These are phyloP conservation scores for Capsella bursapastoris DNA, from an alignment of 345 rosid genomes.

Conservation along the genomic window DNA sequence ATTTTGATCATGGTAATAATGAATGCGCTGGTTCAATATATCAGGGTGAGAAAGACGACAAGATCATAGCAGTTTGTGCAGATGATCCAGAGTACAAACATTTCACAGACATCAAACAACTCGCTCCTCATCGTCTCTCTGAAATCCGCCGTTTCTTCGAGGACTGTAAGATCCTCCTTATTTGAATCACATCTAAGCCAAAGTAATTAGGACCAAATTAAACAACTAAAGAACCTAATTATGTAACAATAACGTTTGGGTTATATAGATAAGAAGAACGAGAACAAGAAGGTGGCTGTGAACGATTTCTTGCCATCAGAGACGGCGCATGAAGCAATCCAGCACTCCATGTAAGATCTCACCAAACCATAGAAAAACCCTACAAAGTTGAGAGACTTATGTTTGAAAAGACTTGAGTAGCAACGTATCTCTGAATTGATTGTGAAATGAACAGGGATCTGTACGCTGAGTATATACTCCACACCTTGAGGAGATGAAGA, in stretches of 20 bases:
- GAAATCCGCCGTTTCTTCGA: constrained; percentile 97
- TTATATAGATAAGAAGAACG: constrained; percentile 85
- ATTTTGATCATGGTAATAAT: too few species aligned
- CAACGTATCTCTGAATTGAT: neutral
- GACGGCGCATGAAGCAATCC: constrained; percentile 75
- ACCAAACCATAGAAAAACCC: neutral
- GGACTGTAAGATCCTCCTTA: constrained; percentile 73
- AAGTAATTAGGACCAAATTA: neutral
- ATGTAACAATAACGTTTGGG: neutral
- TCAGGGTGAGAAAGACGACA: constrained; percentile 98
- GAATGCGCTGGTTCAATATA: neutral
- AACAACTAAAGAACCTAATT: neutral
- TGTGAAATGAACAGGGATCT: constrained; percentile 72
- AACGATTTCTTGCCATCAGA: constrained; percentile 79
- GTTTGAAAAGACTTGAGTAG: neutral
- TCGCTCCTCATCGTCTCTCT: constrained; percentile 92
- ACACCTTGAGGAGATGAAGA: constrained; percentile 71
- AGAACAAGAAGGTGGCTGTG: constrained; percentile 96
- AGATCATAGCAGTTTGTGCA: constrained; percentile 96
- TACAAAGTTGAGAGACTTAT: neutral
- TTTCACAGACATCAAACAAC: constrained; percentile 82
- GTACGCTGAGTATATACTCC: constrained; percentile 79
- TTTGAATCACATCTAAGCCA: neutral
- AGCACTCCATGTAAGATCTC: constrained; percentile 79
- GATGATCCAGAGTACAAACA: constrained; percentile 98